Conservation (phyloP, 805 yeast genomes). For the Phaffomyces thermotolerans region DNA sequence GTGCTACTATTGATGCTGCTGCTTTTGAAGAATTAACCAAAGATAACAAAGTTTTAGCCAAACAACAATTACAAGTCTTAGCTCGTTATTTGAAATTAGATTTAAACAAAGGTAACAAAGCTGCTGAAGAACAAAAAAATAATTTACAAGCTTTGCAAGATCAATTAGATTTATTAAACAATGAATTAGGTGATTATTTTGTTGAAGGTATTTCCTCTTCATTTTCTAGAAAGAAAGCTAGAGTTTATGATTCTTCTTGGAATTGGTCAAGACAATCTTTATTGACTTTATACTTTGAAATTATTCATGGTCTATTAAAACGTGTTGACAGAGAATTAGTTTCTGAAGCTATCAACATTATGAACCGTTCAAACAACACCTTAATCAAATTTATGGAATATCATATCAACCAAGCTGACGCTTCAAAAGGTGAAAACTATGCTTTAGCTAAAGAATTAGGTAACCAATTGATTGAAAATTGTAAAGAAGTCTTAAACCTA, state of each 20-base stretch:
- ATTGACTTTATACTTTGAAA: conserved; percentile 86
- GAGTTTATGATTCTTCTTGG: conserved; percentile 97
- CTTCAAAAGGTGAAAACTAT: conserved; percentile 83
- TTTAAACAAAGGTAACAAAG: conserved; percentile 83
- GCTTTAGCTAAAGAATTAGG: conserved; percentile 85
- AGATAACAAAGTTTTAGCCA: conserved; percentile 41
- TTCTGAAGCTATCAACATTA: conserved; percentile 90
- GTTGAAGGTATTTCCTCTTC: conserved; percentile 87
- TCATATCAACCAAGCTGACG: conserved; percentile 53
- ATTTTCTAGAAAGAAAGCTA: conserved; percentile 87
- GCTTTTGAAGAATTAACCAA: conserved; percentile 69
- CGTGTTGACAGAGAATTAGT: conserved; percentile 94
- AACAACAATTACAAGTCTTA: conserved; percentile 69
- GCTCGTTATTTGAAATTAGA: conserved; percentile 94
- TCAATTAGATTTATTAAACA: conserved; percentile 71
- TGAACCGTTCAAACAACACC: conserved; percentile 95
- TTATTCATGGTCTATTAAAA: conserved; percentile 87
- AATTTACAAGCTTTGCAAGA: conserved; percentile 77
- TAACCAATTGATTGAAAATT: conserved; percentile 89
- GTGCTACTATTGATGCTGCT: conserved; percentile 89
- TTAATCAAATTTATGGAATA: conserved; percentile 96
- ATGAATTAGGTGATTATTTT: conserved; percentile 86
- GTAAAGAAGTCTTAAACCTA: conserved; percentile 72
- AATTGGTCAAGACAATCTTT: conserved; percentile 99
- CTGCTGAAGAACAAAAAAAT: conserved; percentile 68